These are phyloP conservation scores for Ophiostoma australiae DNA, from an alignment of 2,329 filamentous ascomycete species.

Conservation along the genomic window DNA sequence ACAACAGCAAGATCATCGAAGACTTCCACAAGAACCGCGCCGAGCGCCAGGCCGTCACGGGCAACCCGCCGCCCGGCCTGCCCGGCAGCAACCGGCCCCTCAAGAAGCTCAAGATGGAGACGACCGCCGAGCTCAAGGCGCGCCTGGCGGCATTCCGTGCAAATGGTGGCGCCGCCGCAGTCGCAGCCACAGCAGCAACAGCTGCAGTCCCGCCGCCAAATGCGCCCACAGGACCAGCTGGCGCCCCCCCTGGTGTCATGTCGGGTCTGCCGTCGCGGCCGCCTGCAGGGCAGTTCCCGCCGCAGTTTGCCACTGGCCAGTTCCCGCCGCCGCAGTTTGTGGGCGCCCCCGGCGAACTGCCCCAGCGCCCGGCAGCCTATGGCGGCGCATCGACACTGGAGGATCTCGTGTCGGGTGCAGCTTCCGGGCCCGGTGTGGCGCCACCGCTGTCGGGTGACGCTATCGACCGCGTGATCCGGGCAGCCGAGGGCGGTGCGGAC, in stretches of 20 bases:
- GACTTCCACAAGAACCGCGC: slow-evolving; percentile 82
- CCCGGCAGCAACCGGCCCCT: slow-evolving; percentile 51
- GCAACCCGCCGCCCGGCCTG: slow-evolving; percentile 70
- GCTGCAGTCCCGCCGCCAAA: slow-evolving; percentile 35
- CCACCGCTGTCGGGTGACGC: slow-evolving; percentile 48
- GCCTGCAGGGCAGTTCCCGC: slow-evolving; percentile 26
- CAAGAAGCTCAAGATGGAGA: slow-evolving; percentile 70
- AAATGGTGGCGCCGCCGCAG: slow-evolving; percentile 42
- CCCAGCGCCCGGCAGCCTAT: slow-evolving; percentile 33
- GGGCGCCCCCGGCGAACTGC: slow-evolving; percentile 17
- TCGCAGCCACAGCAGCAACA: slow-evolving; percentile 35
- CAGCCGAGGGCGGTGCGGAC: slow-evolving; percentile 57
- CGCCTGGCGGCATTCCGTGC: slow-evolving; percentile 73
- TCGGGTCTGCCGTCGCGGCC: slow-evolving; percentile 28
- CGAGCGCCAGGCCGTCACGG: slow-evolving; percentile 73
- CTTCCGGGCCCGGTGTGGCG: slow-evolving; percentile 17
- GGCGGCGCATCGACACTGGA: slow-evolving; percentile 41
- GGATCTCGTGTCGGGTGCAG: slow-evolving; percentile 43
- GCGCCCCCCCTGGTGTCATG: slow-evolving; percentile 26
- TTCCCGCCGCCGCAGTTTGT: neutral
- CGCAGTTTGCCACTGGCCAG: neutral
- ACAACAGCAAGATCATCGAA: slow-evolving; percentile 80
- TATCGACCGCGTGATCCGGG: slow-evolving; percentile 61
- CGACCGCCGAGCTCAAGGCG: slow-evolving; percentile 71
- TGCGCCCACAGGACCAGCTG: slow-evolving; percentile 34